Percentiles rank a stretch among this genome's conserved stretches.
Evolutionary conservation across 345 rosid genomes (phyloP).

Genomic region (Geranium rotundifolium): DNA sequence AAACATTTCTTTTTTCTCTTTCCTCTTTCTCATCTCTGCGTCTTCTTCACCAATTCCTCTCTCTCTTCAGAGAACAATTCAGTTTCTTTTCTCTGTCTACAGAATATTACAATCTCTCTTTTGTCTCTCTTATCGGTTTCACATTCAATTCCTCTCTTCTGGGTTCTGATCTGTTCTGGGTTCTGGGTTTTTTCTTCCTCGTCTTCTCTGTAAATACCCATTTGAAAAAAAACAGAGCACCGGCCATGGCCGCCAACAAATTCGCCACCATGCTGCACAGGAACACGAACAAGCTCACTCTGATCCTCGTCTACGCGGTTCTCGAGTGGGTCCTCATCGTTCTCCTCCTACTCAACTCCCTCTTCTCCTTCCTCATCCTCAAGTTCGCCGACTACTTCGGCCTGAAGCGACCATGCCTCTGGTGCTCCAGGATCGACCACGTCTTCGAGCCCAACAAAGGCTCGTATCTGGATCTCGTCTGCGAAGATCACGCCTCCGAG

Average conservation of each 20-base stretch:
- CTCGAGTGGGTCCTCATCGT: conserved; percentile 85
- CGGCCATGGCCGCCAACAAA: conserved; percentile 74
- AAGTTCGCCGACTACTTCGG: conserved; percentile 82
- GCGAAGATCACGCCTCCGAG: conserved; percentile 65
- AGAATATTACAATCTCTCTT: too few species aligned
- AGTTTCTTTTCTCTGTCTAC: too few species aligned
- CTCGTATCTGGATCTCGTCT: conserved; percentile 57
- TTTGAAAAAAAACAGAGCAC: conserved; percentile 11
- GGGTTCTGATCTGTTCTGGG: too few species aligned
- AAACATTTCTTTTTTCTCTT: too few species aligned
- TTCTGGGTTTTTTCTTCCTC: too few species aligned
- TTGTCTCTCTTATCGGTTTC: too few species aligned
- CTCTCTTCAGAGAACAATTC: too few species aligned
- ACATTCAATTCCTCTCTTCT: too few species aligned
- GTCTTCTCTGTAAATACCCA: too few species aligned
- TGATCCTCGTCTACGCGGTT: conserved; percentile 66
- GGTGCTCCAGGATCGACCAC: conserved; percentile 79
- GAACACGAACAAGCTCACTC: conserved; percentile 61
- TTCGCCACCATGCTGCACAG: conserved; percentile 72
- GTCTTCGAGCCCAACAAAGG: conserved; percentile 38
- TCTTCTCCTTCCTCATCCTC: conserved; percentile 67
- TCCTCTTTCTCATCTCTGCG: too few species aligned
- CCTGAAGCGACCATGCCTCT: conserved; percentile 73
- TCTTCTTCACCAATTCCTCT: too few species aligned
- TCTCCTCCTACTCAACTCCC: conserved; percentile 68